These are phyloP conservation scores for Forsythia suspensa DNA, from an alignment of 257 asterid genomes.

Conservation along the genomic window DNA sequence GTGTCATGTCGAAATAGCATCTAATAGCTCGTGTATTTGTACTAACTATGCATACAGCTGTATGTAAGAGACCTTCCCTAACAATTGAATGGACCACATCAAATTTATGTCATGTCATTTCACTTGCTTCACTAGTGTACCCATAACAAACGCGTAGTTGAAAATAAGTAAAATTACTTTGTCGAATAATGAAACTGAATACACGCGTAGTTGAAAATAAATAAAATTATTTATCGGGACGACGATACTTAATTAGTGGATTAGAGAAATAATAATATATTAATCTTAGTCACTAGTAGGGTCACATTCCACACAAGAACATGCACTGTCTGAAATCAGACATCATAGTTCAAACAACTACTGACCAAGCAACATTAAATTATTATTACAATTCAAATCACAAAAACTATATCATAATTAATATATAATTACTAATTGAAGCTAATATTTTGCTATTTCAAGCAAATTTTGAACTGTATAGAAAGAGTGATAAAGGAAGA, in stretches of 20 bases:
- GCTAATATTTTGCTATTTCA: conserved; percentile 19
- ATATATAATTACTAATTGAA: conserved; percentile 5
- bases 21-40: background rate
- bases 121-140: background rate
- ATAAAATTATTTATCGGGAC: no score
- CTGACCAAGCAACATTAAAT: conserved; percentile 17
- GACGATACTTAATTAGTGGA: background rate
- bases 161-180: background rate
- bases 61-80: background rate
- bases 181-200: no score
- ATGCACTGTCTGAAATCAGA: conserved; percentile 14
- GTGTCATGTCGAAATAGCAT: background rate
- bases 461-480: background rate
- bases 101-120: background rate
- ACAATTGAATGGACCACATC: background rate
- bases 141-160: no score
- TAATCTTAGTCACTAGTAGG: background rate
- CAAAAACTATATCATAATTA: background rate
- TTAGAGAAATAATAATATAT: conserved; percentile 3
- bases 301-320: conserved; percentile 3
- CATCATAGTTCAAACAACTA: background rate
- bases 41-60: conserved; percentile 7
- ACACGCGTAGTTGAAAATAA: no score
- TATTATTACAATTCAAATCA: background rate
- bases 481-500: background rate